Evolutionary conservation across 495 filamentous ascomycete species (phyloP).

Genomic region (Penicillium argentinense): DNA sequence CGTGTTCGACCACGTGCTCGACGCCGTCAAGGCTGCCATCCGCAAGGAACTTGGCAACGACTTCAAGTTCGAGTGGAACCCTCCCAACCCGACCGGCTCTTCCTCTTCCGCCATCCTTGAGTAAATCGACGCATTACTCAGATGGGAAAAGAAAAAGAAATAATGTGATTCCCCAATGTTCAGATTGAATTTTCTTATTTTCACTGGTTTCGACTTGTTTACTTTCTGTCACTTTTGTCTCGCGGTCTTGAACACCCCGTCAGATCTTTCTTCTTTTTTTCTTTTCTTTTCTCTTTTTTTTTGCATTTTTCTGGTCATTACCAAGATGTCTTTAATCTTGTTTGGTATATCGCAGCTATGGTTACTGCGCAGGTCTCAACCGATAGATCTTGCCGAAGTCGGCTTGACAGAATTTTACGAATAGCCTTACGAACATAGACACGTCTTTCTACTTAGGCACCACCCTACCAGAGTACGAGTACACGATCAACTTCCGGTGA

Average conservation of each 20-base stretch:
- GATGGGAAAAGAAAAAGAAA: neutral
- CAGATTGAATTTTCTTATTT: too few relatives aligned
- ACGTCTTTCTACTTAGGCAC: too few relatives aligned
- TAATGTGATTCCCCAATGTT: conserved; percentile 1
- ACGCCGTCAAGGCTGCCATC: conserved; percentile 53
- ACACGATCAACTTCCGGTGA: too few relatives aligned
- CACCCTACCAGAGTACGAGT: too few relatives aligned
- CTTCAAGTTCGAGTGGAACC: conserved; percentile 58
- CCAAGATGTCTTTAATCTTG: conserved; percentile 1
- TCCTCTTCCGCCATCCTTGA: neutral
- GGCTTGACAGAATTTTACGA: neutral
- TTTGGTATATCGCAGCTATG: conserved; percentile 2
- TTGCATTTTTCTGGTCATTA: neutral
- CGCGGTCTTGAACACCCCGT: too few relatives aligned
- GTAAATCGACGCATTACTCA: neutral
- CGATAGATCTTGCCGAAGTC: neutral
- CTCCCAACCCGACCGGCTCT: conserved; percentile 6
- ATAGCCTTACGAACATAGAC: conserved; percentile 3
- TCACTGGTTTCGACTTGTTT: neutral
- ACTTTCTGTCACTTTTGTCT: neutral
- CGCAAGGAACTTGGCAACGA: conserved; percentile 56
- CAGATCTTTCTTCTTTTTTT: neutral
- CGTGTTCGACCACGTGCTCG: conserved; percentile 55
- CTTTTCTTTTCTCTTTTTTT: neutral
- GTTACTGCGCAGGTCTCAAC: neutral